phyloP scores from a whole-genome alignment of 2,329 filamentous ascomycete genomes.

The Anthostomella pinea region DNA sequence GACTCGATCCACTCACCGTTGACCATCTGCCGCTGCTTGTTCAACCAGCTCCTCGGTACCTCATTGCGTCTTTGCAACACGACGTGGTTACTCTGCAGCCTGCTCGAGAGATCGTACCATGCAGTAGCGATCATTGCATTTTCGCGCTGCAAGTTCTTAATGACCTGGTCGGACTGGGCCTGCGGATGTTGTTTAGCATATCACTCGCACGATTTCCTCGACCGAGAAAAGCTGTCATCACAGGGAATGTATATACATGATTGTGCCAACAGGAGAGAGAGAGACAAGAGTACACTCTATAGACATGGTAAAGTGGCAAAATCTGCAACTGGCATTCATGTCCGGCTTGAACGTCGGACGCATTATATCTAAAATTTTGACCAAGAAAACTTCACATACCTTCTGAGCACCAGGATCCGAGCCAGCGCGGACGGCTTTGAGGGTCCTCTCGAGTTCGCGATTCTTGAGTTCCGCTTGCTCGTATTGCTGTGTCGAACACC shows the following conservation, averaged over 20 bases:
- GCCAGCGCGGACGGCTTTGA: conserved; percentile 52
- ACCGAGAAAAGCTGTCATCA: background rate
- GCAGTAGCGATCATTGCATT: conserved; percentile 77
- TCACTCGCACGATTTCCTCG: background rate
- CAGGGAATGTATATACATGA: conserved; percentile 1
- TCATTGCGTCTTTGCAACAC: conserved; percentile 73
- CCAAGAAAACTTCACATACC: conserved; percentile 39
- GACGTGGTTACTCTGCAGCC: conserved; percentile 80
- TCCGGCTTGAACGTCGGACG: conserved; percentile 2
- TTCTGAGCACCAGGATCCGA: conserved; percentile 49
- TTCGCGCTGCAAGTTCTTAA: conserved; percentile 72
- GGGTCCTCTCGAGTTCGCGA: conserved; percentile 52
- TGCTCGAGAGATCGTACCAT: conserved; percentile 78
- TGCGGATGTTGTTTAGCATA: conserved; percentile 24
- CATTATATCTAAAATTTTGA: conserved; percentile 4
- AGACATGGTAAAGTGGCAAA: conserved; percentile 5
- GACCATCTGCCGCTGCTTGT: conserved; percentile 74
- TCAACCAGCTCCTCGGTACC: conserved; percentile 76
- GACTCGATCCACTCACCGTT: conserved; percentile 44
- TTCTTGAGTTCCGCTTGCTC: conserved; percentile 57
- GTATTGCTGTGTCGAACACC: conserved; percentile 46
- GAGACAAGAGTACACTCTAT: conserved; percentile 1
- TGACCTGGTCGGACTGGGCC: conserved; percentile 51
- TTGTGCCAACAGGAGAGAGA: background rate
- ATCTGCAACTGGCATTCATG: background rate